Evolutionary conservation across 2,329 filamentous ascomycete genomes (phyloP), one percentile per base, ranked within the genome.

Genomic region (Thelonectria olida): DNA sequence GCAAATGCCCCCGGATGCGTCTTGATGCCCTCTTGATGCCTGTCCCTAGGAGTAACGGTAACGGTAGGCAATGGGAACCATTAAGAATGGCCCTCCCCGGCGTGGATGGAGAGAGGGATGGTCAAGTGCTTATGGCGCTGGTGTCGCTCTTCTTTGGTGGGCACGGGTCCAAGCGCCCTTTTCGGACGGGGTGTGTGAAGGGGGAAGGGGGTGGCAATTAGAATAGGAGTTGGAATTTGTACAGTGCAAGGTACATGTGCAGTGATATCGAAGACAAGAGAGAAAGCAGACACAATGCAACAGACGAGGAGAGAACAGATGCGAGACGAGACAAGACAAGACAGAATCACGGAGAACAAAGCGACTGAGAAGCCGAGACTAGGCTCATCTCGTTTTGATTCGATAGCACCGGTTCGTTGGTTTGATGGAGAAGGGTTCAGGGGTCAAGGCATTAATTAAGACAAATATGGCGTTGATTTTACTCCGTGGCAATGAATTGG

Each of bases 101-200:
- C 41, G 41, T 47, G 52, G 28, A 54, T 54, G 41, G 52, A 38
- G 49, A 28, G 28, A 49, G 8, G 12, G 45, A 22, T 27, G 47
- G 36, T 19, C 28, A 31, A 31, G 9, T 31, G 28, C n/a, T n/a
- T n/a, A n/a, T n/a, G n/a, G n/a, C n/a, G n/a, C n/a, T n/a, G n/a
- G n/a, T n/a, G n/a, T n/a, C n/a, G n/a, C n/a, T n/a, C n/a, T n/a
- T n/a, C n/a, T n/a, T n/a, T n/a, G n/a, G n/a, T n/a, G n/a, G n/a
- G n/a, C n/a, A n/a, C n/a, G 31, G 31, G 31, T 34, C 31, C 31
- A 34, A 34, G 31, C 31, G 31, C 15, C 31, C 10, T 34, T 27
- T 27, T 9, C 25, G 25, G 25, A 4, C 31, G 15, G 7, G 31
- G 28, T 8, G 31, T 34, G 31, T 15, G 2, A 34, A 34, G 7